Conservation (phyloP, 768 basidiomycete genomes). For the Trametes cinnabarina region DNA sequence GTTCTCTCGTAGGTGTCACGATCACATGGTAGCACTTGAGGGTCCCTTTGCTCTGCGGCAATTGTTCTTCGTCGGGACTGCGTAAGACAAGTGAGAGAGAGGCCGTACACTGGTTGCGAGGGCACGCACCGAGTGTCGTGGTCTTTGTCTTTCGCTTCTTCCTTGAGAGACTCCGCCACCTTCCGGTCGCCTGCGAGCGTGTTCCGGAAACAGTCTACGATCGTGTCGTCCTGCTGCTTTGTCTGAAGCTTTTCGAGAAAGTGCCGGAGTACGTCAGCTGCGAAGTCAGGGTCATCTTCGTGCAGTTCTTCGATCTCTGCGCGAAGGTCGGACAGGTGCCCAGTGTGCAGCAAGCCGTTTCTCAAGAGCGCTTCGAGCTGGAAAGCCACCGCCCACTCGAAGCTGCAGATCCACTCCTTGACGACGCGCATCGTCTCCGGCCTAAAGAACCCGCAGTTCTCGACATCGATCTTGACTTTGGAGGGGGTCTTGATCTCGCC, state of each 20-base stretch:
- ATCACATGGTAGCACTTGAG: conserved; percentile 66
- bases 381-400: conserved; percentile 70
- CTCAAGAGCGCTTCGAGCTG: conserved; percentile 71
- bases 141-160: too few relatives aligned
- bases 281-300: conserved; percentile 31
- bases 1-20: conserved; percentile 70
- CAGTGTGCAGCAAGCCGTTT: conserved; percentile 60
- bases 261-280: conserved; percentile 51
- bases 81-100: too few relatives aligned
- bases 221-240: conserved; percentile 40
- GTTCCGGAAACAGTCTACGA: conserved; percentile 46
- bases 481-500: conserved; percentile 40
- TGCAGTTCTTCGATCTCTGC: conserved; percentile 44
- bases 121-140: too few relatives aligned
- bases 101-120: too few relatives aligned
- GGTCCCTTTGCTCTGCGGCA: conserved; percentile 20
- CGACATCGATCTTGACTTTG: conserved; percentile 45
- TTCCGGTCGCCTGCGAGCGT: conserved; percentile 22
- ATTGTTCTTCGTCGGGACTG: too few relatives aligned
- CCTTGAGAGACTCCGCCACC: background rate
- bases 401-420: conserved; percentile 39
- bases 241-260: conserved; percentile 50
- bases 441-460: conserved; percentile 49
- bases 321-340: conserved; percentile 49
- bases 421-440: conserved; percentile 45